Base-by-base conservation (phyloP, 2,329 filamentous ascomycete species). In the Colletotrichum siamense region DNA sequence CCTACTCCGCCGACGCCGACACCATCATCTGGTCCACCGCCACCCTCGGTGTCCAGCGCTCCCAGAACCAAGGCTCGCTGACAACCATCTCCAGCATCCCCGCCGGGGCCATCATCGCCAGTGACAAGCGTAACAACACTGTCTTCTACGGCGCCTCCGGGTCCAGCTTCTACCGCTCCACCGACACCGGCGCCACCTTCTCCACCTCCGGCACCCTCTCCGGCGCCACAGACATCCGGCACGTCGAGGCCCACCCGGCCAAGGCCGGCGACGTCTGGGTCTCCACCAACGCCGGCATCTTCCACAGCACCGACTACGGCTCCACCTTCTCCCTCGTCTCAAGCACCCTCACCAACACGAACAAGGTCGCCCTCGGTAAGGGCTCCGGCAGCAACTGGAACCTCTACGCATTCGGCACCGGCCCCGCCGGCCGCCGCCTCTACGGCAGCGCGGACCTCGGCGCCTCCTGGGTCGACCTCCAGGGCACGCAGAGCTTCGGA, bases 251-350 rank as follows among this genome's bases (percentile, higher is more conserved):
- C 1, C 87, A 93, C 76, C 92, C 92, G 0, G 86, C 88, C 13
- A 85, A 87, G 13, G 90, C 91, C 0, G 92, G 94, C n/a, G 90
- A 92, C 64, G 87, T 95, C 61, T 91, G 88, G 82, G 90, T 89
- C 2, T 91, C 90, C 2, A 92, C 90, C 0, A 85, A 91, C 71
- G 83, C 79, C 0, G 91, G 91, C 12, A 82, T 92, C 66, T 92
- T 89, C 84, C 87, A 87, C 79, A 91, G 88, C 12, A 88, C 86
- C 16, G 82, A 92, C 81, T 91, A 84, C 49, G 91, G 90, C 8
- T 80, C 82, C 6, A 85, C 85, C 2, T 92, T 91, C 78, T 83
- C 85, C 0, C 82, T 85, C 34, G 80, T 86, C 0, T 83, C 85
- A 5, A 79, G 81, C 0, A 77, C 73, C 6, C 77, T 89, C 22